Conservation (phyloP, 1,139 yeast species). For the Chernovozyma sophiae-reginae region DNA sequence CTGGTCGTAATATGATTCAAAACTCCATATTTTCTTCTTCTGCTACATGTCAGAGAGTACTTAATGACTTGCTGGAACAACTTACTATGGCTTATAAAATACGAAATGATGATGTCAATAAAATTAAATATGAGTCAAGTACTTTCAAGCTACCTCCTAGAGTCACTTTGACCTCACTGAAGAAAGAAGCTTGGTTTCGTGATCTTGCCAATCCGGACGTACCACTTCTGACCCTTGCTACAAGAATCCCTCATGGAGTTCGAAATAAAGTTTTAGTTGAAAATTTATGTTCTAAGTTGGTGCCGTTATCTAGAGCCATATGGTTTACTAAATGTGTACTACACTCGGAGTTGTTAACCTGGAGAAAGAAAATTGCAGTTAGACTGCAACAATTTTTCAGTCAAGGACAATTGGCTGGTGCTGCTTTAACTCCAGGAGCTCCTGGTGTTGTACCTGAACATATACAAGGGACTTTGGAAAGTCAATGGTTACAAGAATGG, state of each 20-base stretch:
- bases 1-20: conserved; percentile 49
- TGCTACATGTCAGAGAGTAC: conserved; percentile 33
- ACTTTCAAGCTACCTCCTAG: conserved; percentile 77
- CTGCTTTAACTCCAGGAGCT: not conserved
- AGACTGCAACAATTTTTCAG: conserved; percentile 10
- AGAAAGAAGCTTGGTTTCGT: conserved; percentile 77
- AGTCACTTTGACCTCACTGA: conserved; percentile 83
- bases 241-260: conserved; percentile 90
- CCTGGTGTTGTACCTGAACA: not conserved
- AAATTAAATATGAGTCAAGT: conserved; percentile 48
- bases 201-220: conserved; percentile 68
- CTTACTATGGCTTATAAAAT: conserved; percentile 62
- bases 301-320: conserved; percentile 75
- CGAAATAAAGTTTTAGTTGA: conserved; percentile 70
- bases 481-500: conserved; percentile 82
- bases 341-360: conserved; percentile 70
- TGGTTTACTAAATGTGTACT: conserved; percentile 91
- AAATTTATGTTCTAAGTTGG: conserved; percentile 57
- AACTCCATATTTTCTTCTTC: conserved; percentile 39
- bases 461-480: conserved; percentile 24
- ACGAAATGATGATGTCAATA: conserved; percentile 60
- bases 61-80: conserved; percentile 43
- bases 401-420: conserved; percentile 7
- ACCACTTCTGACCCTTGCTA: conserved; percentile 63
- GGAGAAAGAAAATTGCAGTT: conserved; percentile 47